Base-by-base conservation (phyloP, 805 yeast genomes). In the Yamadazyma tumulicola region DNA sequence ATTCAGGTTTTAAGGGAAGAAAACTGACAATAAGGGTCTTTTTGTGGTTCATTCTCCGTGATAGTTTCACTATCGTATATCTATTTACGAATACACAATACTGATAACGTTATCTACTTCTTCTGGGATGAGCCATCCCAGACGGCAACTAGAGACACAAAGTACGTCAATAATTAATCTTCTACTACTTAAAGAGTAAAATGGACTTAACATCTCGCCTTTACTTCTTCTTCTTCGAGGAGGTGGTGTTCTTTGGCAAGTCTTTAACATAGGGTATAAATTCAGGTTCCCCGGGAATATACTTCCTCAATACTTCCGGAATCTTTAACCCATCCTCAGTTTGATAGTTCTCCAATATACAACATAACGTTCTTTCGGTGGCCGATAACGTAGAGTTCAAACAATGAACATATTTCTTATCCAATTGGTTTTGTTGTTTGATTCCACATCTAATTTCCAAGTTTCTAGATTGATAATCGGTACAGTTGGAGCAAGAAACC, bases 391-490 rank as follows among this genome's bases (percentile, higher is more conserved):
- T 93, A 34, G 96, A 87, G 78, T 93, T 93, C 71, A 93, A 77
- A 72, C 98, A 93, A 68, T 93, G 98, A 42, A 93, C 98, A 66
- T 93, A 93, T 66, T 85, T 89, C 86, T 93, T 93, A 59, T 88
- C 96, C 54, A 81, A 81, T 68, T 89, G 96, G 65, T 87, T 86
- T 72, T 81, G 79, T 68, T 91, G 86, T 74, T 91, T 89, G 55
- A 93, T 85, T 63, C 98, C 98, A 66, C 97, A 93, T 77, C 98
- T 84, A 58, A 93, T 93, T 74, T 93, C 98, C 59, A 93, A 75
- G 76, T 91, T 91, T 74, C 98, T 85, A 35, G 97, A 86, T 74
- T 93, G 98, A 69, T 93, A 93, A 70, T 93, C 98, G 41, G 98
- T 93, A 79, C 98, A 93, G 77, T 93, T 93, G 40, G 97, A 91